Evolutionary conservation across 768 basidiomycete genomes (phyloP).

Genomic region (Megacollybia marginata): DNA sequence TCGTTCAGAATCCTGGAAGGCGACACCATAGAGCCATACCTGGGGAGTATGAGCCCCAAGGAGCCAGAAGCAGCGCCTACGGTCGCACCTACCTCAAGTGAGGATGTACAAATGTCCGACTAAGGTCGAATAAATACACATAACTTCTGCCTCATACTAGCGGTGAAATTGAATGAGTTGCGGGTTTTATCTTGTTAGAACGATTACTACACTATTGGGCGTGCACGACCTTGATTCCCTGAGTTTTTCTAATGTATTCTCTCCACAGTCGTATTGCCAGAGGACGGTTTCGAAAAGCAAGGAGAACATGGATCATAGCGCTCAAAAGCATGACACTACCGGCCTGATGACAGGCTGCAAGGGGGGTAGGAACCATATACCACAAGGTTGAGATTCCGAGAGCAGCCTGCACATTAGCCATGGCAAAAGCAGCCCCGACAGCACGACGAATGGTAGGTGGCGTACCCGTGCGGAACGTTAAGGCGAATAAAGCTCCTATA

Average conservation of each 20-base stretch:
- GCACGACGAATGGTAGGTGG: constrained; percentile 56
- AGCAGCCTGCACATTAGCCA: constrained; percentile 78
- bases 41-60: constrained; percentile 75
- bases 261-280: constrained; percentile 58
- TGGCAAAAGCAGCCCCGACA: constrained; percentile 55
- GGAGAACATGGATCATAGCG: constrained; percentile 69
- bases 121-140: constrained; percentile 4
- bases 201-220: no score
- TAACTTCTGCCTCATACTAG: no score
- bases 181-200: no score
- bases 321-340: constrained; percentile 87
- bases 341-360: constrained; percentile 93
- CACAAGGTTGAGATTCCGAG: constrained; percentile 68
- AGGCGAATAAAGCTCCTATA: constrained; percentile 55
- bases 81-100: constrained; percentile 23
- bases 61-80: constrained; percentile 35
- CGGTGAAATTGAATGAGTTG: no score
- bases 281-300: constrained; percentile 66
- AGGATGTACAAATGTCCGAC: constrained; percentile 84
- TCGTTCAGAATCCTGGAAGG: constrained; percentile 87
- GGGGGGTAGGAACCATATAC: constrained; percentile 86
- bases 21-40: constrained; percentile 62
- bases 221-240: background rate
- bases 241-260: constrained; percentile 1
- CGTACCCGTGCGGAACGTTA: constrained; percentile 48